phyloP scores from a whole-genome alignment of 116 monocot species.

The Phalaenopsis hybrid region DNA sequence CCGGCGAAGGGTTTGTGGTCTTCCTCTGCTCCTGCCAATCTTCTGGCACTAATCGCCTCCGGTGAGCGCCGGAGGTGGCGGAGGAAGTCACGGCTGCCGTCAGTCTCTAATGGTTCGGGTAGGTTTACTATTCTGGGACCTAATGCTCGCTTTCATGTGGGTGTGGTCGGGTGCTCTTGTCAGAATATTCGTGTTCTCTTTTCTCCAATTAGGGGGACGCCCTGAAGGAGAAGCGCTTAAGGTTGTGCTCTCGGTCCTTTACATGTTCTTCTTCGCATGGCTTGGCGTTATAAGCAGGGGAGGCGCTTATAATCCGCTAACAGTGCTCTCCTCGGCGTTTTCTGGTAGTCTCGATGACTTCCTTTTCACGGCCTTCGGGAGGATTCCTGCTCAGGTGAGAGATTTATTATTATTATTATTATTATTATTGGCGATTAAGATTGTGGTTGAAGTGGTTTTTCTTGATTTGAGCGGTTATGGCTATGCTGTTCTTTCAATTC shows the following conservation, averaged over 20 bases:
- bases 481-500: no score
- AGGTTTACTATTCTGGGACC: constrained; percentile 32
- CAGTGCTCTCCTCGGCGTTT: constrained; percentile 54
- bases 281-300: constrained; percentile 42
- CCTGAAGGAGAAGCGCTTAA: constrained; percentile 39
- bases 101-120: not conserved
- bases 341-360: constrained; percentile 26
- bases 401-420: not conserved
- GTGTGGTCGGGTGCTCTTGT: constrained; percentile 59
- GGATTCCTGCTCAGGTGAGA: constrained; percentile 76
- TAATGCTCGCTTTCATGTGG: constrained; percentile 63
- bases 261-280: constrained; percentile 85
- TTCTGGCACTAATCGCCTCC: not conserved
- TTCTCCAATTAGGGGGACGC: constrained; percentile 21
- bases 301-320: constrained; percentile 76
- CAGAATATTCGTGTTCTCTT: constrained; percentile 46
- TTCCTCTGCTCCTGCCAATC: no score
- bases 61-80: not conserved
- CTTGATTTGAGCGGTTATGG: no score
- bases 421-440: no score
- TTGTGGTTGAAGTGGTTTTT: no score
- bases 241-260: constrained; percentile 33
- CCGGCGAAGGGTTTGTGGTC: no score
- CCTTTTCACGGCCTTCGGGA: constrained; percentile 49
- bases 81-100: not conserved